Percentiles rank a stretch among this genome's conserved stretches.
Evolutionary conservation across 1,284 basidiomycete genomes (phyloP).

Genomic region (Cutaneotrichosporon dermatis): DNA sequence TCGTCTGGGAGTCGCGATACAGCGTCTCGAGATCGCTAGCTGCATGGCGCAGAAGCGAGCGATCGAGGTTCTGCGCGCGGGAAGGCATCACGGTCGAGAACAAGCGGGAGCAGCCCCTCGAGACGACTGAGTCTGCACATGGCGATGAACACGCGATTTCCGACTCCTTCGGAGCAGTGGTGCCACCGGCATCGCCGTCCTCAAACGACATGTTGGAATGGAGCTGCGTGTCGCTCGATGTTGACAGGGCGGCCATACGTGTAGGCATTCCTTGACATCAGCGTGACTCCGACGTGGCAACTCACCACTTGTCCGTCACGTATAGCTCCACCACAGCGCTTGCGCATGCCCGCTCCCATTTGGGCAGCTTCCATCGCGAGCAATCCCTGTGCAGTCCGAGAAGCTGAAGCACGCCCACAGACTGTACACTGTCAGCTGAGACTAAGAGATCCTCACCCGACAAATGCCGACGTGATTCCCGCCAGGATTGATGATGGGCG

Average conservation of each 20-base stretch:
- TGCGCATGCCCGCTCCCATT: conserved; percentile 24
- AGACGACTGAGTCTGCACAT: conserved; percentile 12
- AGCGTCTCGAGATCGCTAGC: conserved; percentile 16
- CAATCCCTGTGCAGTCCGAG: conserved; percentile 29
- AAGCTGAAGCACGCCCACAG: conserved; percentile 20
- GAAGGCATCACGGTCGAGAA: conserved; percentile 11
- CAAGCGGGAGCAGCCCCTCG: conserved; percentile 15
- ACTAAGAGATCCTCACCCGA: conserved; percentile 6
- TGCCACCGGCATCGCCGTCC: conserved; percentile 11
- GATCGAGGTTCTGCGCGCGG: conserved; percentile 5
- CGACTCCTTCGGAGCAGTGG: neutral
- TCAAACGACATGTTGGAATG: conserved; percentile 16
- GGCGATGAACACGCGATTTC: conserved; percentile 19
- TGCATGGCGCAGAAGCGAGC: conserved; percentile 11
- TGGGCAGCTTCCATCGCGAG: conserved; percentile 24
- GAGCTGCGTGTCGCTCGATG: conserved; percentile 7
- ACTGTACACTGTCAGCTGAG: conserved; percentile 4
- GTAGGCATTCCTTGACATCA: conserved; percentile 17
- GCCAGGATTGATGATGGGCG: conserved; percentile 22
- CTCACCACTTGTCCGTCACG: conserved; percentile 25
- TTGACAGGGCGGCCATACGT: conserved; percentile 21
- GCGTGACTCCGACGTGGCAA: neutral
- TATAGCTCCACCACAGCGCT: conserved; percentile 29
- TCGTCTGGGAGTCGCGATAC: conserved; percentile 15
- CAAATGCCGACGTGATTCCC: conserved; percentile 24